phyloP scores from a whole-genome alignment of 306 rosid genomes.

The Vigna hirtella region DNA sequence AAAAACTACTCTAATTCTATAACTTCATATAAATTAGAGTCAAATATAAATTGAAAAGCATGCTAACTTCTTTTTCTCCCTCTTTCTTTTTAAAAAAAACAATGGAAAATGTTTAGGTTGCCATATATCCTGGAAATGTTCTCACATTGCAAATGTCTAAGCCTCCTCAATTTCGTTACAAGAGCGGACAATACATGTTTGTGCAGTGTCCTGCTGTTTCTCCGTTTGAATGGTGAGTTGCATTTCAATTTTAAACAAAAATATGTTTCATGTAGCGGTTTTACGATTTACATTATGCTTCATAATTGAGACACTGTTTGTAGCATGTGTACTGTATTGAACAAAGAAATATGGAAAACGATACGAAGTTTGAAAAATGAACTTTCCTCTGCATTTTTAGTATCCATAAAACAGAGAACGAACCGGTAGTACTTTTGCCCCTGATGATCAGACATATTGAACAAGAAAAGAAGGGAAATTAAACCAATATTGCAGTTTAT shows the following conservation, averaged over 20 bases:
- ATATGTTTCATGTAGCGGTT: constrained; percentile 14
- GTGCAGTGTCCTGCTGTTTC: constrained; percentile 99
- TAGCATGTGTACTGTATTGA: neutral
- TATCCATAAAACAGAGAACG: constrained; percentile 16
- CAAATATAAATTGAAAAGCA: constrained; percentile 19
- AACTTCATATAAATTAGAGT: constrained; percentile 3
- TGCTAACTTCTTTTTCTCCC: neutral
- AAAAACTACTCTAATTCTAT: neutral
- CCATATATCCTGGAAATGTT: constrained; percentile 96
- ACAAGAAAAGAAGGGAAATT: neutral
- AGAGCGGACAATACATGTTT: constrained; percentile 99
- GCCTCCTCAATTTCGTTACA: constrained; percentile 91
- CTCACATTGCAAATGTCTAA: constrained; percentile 96
- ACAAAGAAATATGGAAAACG: constrained; percentile 19
- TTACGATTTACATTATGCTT: constrained; percentile 28
- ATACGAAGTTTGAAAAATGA: neutral
- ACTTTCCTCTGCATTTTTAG: constrained; percentile 30
- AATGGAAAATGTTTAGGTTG: constrained; percentile 68
- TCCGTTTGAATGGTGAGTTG: constrained; percentile 92
- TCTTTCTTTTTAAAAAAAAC: neutral
- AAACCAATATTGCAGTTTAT: constrained; percentile 18
- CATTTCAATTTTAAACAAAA: constrained; percentile 15
- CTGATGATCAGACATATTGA: constrained; percentile 6
- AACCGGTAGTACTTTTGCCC: constrained; percentile 21
- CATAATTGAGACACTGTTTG: constrained; percentile 1